Evolutionary conservation across 345 rosid genomes (phyloP).

Genomic region (Linum trigynum): DNA sequence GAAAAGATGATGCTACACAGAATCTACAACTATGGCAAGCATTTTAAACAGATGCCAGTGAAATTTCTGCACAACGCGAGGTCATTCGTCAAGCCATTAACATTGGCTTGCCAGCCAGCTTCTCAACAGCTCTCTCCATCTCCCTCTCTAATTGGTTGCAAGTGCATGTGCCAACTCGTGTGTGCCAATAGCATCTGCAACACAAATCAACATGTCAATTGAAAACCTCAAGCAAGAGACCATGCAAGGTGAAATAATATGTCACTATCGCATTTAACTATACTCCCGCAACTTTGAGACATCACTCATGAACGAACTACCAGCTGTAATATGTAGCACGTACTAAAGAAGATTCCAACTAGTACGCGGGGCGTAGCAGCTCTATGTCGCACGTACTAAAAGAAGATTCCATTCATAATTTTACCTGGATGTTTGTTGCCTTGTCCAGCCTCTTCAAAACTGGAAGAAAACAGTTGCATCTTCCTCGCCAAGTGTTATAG

Average conservation of each 20-base stretch:
- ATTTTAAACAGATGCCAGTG: not conserved
- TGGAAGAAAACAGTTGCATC: conserved; percentile 21
- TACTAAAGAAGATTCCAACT: too few species aligned
- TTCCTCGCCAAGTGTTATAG: conserved; percentile 13
- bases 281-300: too few species aligned
- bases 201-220: too few species aligned
- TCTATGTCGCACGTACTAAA: not conserved
- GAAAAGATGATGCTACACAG: not conserved
- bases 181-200: not conserved
- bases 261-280: too few species aligned
- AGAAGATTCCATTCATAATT: conserved; percentile 1
- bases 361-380: not conserved
- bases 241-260: too few species aligned
- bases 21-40: not conserved
- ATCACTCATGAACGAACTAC: too few species aligned
- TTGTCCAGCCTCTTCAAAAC: conserved; percentile 15
- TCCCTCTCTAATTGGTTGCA: too few species aligned
- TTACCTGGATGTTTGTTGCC: conserved; percentile 26
- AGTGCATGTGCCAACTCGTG: too few species aligned
- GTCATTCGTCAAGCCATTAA: not conserved
- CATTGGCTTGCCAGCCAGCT: too few species aligned
- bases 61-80: not conserved
- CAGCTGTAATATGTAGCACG: too few species aligned
- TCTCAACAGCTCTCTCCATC: too few species aligned
- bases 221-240: too few species aligned